phyloP scores from a whole-genome alignment of 2,329 filamentous ascomycete genomes.

The Colletotrichum sp. region DNA sequence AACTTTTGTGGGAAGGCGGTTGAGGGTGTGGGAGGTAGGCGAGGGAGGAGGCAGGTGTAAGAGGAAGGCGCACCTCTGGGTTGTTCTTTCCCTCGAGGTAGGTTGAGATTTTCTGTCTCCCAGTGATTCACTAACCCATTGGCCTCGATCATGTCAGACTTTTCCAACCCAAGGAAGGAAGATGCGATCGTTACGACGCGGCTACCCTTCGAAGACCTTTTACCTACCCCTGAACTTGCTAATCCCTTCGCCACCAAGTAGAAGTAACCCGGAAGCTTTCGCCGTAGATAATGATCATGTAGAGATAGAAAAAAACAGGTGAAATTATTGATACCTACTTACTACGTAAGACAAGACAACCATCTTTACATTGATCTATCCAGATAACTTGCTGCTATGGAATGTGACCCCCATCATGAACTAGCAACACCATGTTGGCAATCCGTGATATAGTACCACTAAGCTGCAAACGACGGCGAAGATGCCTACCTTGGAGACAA shows the following conservation, averaged over 20 bases:
- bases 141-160: not conserved
- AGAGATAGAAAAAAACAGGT: not conserved
- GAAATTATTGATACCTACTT: not conserved
- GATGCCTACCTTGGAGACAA: not conserved
- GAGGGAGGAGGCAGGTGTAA: not conserved
- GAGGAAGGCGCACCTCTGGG: not conserved
- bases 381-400: not conserved
- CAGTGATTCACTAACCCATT: not conserved
- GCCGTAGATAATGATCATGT: not conserved
- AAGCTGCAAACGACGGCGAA: not conserved
- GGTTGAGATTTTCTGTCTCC: not conserved
- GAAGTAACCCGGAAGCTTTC: not conserved
- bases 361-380: not conserved
- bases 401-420: not conserved
- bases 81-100: not conserved
- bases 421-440: not conserved
- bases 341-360: not conserved
- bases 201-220: not conserved
- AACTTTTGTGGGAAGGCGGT: not conserved
- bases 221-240: not conserved
- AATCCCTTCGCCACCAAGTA: not conserved
- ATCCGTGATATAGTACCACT: fast-evolving
- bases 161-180: not conserved
- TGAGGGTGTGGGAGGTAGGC: not conserved
- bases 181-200: not conserved